Conservation (phyloP, 2,329 filamentous ascomycete species). For the Ophiosphaerella herpotricha region DNA sequence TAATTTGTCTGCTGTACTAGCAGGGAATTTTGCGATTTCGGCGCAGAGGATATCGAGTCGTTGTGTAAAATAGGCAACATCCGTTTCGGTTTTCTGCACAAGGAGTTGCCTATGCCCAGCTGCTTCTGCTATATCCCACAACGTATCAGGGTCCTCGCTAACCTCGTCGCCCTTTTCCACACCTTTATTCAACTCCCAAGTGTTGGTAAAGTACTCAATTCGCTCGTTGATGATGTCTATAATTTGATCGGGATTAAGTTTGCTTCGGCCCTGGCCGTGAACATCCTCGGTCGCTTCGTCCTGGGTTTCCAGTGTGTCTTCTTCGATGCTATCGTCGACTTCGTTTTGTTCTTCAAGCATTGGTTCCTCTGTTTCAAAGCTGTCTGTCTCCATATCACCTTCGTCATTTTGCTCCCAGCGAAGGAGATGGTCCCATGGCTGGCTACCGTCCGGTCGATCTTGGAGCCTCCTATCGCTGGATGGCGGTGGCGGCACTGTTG, state of each 20-base stretch:
- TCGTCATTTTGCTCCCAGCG: constrained; percentile 11
- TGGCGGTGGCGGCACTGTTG: background rate
- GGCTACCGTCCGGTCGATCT: background rate
- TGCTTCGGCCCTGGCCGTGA: constrained; percentile 5
- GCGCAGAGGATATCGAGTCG: constrained; percentile 25
- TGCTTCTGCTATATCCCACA: constrained; percentile 30
- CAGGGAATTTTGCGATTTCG: constrained; percentile 49
- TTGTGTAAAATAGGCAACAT: constrained; percentile 19
- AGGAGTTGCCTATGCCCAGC: constrained; percentile 14
- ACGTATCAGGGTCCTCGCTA: constrained; percentile 13
- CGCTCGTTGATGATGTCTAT: constrained; percentile 33
- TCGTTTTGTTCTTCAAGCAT: constrained; percentile 8
- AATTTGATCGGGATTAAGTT: constrained; percentile 17
- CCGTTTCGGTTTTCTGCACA: constrained; percentile 11
- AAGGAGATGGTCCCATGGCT: constrained; percentile 38
- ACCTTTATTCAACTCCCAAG: constrained; percentile 27
- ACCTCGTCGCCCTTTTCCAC: constrained; percentile 8
- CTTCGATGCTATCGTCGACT: constrained; percentile 11
- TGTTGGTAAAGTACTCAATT: constrained; percentile 20
- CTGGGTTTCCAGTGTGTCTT: constrained; percentile 1
- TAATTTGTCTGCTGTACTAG: constrained; percentile 57
- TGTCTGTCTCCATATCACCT: background rate
- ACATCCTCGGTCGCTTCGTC: constrained; percentile 4
- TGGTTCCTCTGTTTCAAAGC: constrained; percentile 6
- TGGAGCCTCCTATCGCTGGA: no score